Evolutionary conservation across 164 flowering plant genomes (phyloP).

Genomic region (Chimonanthus salicifolius): DNA sequence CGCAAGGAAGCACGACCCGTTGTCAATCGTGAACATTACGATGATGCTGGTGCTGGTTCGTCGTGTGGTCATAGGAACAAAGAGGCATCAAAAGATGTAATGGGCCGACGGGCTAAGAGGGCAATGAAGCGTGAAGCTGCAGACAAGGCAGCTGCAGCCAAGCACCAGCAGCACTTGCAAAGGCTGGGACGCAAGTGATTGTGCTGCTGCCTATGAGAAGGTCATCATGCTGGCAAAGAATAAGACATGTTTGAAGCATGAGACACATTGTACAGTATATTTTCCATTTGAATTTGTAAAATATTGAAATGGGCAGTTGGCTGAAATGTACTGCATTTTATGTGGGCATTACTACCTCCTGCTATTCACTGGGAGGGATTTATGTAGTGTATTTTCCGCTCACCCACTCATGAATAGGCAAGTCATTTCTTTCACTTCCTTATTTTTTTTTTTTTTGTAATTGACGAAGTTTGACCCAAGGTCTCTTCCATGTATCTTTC

Average conservation of each 20-base stretch:
- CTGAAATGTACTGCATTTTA: neutral
- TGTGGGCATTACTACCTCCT: no score
- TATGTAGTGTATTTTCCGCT: no score
- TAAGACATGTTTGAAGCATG: neutral
- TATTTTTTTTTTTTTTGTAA: no score
- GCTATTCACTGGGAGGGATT: no score
- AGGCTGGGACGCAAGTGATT: constrained; percentile 43
- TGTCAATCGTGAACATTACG: constrained; percentile 25
- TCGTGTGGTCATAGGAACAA: constrained; percentile 37
- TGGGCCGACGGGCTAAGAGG: constrained; percentile 71
- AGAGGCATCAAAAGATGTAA: constrained; percentile 26
- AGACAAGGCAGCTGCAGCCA: constrained; percentile 74
- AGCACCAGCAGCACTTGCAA: constrained; percentile 51
- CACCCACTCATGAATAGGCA: no score
- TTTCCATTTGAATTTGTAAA: neutral
- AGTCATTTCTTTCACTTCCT: no score
- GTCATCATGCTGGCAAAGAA: neutral
- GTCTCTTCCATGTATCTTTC: no score
- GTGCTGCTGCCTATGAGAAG: neutral
- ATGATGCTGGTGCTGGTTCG: constrained; percentile 45
- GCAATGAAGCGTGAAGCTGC: constrained; percentile 89
- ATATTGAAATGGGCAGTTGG: neutral
- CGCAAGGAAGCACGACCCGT: constrained; percentile 79
- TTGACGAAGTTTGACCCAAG: no score
- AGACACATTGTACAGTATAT: neutral